Evolutionary conservation across 306 rosid species (phyloP).

Genomic region (Corylus americana): DNA sequence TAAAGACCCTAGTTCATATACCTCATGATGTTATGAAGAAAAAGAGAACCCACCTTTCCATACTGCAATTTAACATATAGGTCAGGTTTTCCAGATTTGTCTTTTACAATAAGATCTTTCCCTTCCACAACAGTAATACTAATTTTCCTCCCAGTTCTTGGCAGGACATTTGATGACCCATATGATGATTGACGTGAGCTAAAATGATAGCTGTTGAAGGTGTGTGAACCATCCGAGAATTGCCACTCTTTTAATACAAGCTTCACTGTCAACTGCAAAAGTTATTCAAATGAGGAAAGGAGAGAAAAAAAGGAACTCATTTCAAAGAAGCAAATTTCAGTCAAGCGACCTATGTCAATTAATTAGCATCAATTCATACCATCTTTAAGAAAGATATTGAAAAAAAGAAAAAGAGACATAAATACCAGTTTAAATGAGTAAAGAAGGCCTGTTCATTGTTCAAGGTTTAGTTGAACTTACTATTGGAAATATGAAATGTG

Average conservation of each 20-base stretch:
- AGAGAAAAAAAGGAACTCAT: constrained; percentile 21
- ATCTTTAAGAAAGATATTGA: background rate
- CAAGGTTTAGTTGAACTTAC: background rate
- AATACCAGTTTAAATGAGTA: background rate
- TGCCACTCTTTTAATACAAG: constrained; percentile 91
- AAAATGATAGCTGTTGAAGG: constrained; percentile 42
- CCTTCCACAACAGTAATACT: constrained; percentile 72
- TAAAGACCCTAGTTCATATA: constrained; percentile 17
- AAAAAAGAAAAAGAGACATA: background rate
- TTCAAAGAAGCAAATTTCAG: constrained; percentile 11
- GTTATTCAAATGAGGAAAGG: constrained; percentile 15
- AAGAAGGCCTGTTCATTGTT: background rate
- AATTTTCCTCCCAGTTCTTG: constrained; percentile 86
- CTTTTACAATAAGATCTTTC: constrained; percentile 67
- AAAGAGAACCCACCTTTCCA: constrained; percentile 71
- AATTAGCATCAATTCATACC: background rate
- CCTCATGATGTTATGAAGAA: constrained; percentile 3
- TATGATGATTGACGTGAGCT: constrained; percentile 48
- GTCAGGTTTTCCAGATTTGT: constrained; percentile 64
- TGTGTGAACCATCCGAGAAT: constrained; percentile 81
- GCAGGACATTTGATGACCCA: constrained; percentile 67
- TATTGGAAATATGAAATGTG: background rate
- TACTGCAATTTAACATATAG: constrained; percentile 81
- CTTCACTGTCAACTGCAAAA: constrained; percentile 73
- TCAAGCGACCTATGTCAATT: background rate